Conservation (phyloP, 192 early-diverging fungal species). For the Entophlyctis luteolus region DNA sequence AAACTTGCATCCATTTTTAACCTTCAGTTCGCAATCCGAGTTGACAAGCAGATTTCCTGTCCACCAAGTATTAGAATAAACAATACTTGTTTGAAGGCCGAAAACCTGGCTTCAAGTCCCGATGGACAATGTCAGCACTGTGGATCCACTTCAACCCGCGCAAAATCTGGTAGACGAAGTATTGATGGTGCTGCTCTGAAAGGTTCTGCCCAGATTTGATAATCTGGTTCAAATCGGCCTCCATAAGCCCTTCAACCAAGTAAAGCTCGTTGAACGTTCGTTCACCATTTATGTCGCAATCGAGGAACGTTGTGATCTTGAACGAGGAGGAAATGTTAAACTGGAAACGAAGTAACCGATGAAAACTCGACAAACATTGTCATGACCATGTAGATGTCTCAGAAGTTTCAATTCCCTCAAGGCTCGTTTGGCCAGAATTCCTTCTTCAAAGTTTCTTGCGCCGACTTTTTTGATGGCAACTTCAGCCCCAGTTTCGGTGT, state of each 20-base stretch:
- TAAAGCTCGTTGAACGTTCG: slow-evolving; percentile 53
- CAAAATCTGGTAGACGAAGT: slow-evolving; percentile 85
- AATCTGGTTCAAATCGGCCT: slow-evolving; percentile 86
- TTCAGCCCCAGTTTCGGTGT: slow-evolving; percentile 72
- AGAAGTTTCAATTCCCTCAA: slow-evolving; percentile 90
- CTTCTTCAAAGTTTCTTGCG: slow-evolving; percentile 75
- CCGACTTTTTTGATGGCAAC: slow-evolving; percentile 91
- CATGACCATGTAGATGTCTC: slow-evolving; percentile 88
- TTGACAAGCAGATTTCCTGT: slow-evolving; percentile 87
- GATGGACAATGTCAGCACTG: slow-evolving; percentile 87
- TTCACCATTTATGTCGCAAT: slow-evolving; percentile 67
- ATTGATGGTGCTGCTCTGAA: slow-evolving; percentile 85
- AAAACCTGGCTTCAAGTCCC: slow-evolving; percentile 92
- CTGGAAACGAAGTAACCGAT: background rate
- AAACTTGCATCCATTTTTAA: slow-evolving; percentile 3
- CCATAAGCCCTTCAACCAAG: slow-evolving; percentile 75
- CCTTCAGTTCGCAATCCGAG: slow-evolving; percentile 92
- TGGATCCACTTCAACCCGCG: slow-evolving; percentile 91
- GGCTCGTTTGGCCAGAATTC: slow-evolving; percentile 82
- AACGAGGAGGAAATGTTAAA: background rate
- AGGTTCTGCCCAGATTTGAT: slow-evolving; percentile 76
- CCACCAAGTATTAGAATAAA: no score
- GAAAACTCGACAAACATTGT: slow-evolving; percentile 59
- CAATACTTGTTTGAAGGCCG: no score
- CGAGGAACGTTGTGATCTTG: slow-evolving; percentile 57